These are phyloP conservation scores for Candida broadrunensis DNA, from an alignment of 805 yeast species.

Conservation along the genomic window DNA sequence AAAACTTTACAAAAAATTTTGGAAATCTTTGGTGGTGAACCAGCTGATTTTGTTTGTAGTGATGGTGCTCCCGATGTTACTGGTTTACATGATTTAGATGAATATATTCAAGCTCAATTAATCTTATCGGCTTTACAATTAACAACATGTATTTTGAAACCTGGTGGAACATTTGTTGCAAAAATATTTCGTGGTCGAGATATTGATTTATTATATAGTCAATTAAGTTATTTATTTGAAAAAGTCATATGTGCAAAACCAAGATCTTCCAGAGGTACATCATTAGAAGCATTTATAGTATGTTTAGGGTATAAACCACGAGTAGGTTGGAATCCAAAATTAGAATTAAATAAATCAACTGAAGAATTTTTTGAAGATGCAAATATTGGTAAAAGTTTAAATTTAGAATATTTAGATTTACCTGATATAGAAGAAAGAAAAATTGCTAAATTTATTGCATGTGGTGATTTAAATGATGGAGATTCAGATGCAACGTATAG, in stretches of 20 bases:
- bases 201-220: constrained; percentile 90
- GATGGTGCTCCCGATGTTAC: constrained; percentile 99
- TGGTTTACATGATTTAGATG: constrained; percentile 94
- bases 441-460: constrained; percentile 90
- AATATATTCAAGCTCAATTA: constrained; percentile 93
- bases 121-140: constrained; percentile 87
- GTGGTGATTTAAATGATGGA: constrained; percentile 85
- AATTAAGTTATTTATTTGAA: constrained; percentile 80
- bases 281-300: constrained; percentile 90
- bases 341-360: constrained; percentile 58
- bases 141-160: constrained; percentile 82
- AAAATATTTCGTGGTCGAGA: constrained; percentile 96
- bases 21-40: constrained; percentile 82
- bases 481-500: constrained; percentile 96
- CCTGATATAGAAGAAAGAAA: constrained; percentile 59
- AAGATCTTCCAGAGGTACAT: constrained; percentile 90
- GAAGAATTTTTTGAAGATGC: constrained; percentile 77
- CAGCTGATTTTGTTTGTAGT: constrained; percentile 93
- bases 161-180: constrained; percentile 93
- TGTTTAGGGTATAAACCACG: constrained; percentile 87
- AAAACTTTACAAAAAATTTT: constrained; percentile 73
- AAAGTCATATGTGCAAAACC: constrained; percentile 95
- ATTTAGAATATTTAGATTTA: constrained; percentile 44
- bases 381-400: constrained; percentile 53
- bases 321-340: constrained; percentile 73